These are phyloP conservation scores for Suhomyces coccinellae DNA, from an alignment of 1,139 yeast genomes.

Conservation along the genomic window DNA sequence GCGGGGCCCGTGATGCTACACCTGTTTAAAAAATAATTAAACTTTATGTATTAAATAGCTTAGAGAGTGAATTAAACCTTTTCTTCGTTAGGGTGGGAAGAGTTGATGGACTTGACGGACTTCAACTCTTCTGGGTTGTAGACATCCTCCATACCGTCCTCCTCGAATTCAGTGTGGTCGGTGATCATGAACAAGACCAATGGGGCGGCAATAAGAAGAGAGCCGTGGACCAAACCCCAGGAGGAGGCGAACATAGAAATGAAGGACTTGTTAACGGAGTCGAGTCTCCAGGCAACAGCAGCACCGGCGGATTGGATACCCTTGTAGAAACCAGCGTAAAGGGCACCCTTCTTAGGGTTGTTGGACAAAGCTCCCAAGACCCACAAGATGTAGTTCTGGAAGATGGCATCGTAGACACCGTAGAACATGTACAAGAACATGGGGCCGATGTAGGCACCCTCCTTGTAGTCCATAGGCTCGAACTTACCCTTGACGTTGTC, in stretches of 20 bases:
- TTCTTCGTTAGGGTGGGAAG: constrained; percentile 2
- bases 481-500: constrained; percentile 12
- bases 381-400: constrained; percentile 60
- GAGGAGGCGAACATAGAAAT: constrained; percentile 50
- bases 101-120: constrained; percentile 15
- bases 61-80: constrained; percentile 6
- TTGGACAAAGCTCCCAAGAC: constrained; percentile 58
- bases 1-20: neutral
- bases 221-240: constrained; percentile 57
- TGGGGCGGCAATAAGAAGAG: constrained; percentile 36
- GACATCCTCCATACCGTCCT: constrained; percentile 26
- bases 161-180: constrained; percentile 47
- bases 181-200: constrained; percentile 42
- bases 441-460: constrained; percentile 53
- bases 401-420: constrained; percentile 58
- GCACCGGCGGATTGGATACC: constrained; percentile 66
- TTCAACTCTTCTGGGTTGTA: constrained; percentile 29
- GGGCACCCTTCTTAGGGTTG: constrained; percentile 55
- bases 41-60: constrained; percentile 1
- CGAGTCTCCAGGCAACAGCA: constrained; percentile 62
- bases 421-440: constrained; percentile 62
- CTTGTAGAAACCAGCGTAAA: constrained; percentile 63
- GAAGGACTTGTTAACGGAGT: constrained; percentile 44
- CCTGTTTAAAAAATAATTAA: neutral
- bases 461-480: constrained; percentile 46